These are phyloP conservation scores for Pascua guehoae DNA, from an alignment of 1,284 basidiomycete genomes.

Conservation along the genomic window DNA sequence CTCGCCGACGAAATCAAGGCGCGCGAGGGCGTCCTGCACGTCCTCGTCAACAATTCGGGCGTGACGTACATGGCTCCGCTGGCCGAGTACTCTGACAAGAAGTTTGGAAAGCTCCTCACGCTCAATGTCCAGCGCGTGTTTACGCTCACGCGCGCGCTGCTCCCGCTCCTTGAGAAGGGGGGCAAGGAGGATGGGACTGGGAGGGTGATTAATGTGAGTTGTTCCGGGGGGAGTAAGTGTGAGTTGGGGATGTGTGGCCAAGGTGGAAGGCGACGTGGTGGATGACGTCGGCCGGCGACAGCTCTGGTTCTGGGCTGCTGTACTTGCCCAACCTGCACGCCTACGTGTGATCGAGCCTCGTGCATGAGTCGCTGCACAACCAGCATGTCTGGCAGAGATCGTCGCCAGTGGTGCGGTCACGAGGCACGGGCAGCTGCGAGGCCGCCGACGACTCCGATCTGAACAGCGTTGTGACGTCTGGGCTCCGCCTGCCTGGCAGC, in stretches of 20 bases:
- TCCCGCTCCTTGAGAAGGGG: constrained; percentile 55
- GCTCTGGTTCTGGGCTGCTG: too few species aligned
- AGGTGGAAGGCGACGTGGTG: constrained; percentile 9
- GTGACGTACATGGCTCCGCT: constrained; percentile 10
- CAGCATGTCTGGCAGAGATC: too few species aligned
- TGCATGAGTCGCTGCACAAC: too few species aligned
- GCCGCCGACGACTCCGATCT: too few species aligned
- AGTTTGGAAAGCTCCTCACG: constrained; percentile 13
- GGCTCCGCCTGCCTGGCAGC: too few species aligned
- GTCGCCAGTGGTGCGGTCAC: too few species aligned
- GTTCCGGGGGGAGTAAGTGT: too few species aligned
- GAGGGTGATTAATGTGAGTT: constrained; percentile 61
- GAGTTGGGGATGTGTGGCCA: constrained; percentile 8
- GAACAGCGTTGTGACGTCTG: too few species aligned
- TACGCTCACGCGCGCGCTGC: constrained; percentile 2
- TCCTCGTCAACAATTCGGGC: constrained; percentile 52
- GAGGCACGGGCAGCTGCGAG: too few species aligned
- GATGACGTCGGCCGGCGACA: not conserved
- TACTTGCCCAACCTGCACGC: too few species aligned
- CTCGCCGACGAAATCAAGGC: constrained; percentile 54
- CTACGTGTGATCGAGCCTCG: too few species aligned
- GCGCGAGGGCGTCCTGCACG: constrained; percentile 57
- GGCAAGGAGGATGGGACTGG: constrained; percentile 53
- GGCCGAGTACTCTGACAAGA: constrained; percentile 7
- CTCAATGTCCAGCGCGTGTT: constrained; percentile 10